Percentiles rank a stretch among this genome's conserved stretches.
Evolutionary conservation across 2,329 filamentous ascomycete species (phyloP).

Genomic region (Balansia obtecta): DNA sequence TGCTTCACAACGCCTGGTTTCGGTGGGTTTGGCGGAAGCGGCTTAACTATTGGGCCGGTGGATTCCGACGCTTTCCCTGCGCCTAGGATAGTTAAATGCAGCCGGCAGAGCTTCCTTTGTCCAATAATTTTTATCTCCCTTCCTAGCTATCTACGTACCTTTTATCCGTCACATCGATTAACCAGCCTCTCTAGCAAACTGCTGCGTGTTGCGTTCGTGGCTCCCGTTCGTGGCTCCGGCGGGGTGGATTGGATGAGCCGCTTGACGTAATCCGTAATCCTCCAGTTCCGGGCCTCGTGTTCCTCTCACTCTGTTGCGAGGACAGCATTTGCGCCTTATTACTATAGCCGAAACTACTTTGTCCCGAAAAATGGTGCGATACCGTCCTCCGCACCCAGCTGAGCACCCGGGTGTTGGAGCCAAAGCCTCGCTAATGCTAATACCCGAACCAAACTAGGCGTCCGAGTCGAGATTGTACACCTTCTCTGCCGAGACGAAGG

Average conservation of each 20-base stretch:
- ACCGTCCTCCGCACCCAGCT: neutral
- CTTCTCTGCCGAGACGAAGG: constrained; percentile 81
- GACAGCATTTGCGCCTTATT: neutral
- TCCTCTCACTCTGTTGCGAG: neutral
- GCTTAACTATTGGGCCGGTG: too few species aligned
- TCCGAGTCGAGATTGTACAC: constrained; percentile 87
- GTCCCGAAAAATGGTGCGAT: neutral
- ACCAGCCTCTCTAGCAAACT: too few species aligned
- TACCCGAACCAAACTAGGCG: constrained; percentile 15
- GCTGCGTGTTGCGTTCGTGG: too few species aligned
- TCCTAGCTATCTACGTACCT: too few species aligned
- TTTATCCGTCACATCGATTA: too few species aligned
- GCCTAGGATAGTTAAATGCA: too few species aligned
- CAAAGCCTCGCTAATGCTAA: neutral
- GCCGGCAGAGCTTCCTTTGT: too few species aligned
- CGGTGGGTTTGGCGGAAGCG: too few species aligned
- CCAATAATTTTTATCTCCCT: too few species aligned
- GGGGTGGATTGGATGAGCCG: neutral
- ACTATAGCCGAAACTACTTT: neutral
- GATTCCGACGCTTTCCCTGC: too few species aligned
- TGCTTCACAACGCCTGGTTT: too few species aligned
- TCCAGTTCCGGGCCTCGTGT: neutral
- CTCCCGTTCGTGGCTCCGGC: neutral
- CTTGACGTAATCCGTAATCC: neutral
- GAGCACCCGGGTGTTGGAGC: neutral